A percentile compares a stretch with the other conserved stretches of the same genome.
Conservation (phyloP, 192 early-diverging fungal genomes). For the Phlyctochytrium arcticum region DNA sequence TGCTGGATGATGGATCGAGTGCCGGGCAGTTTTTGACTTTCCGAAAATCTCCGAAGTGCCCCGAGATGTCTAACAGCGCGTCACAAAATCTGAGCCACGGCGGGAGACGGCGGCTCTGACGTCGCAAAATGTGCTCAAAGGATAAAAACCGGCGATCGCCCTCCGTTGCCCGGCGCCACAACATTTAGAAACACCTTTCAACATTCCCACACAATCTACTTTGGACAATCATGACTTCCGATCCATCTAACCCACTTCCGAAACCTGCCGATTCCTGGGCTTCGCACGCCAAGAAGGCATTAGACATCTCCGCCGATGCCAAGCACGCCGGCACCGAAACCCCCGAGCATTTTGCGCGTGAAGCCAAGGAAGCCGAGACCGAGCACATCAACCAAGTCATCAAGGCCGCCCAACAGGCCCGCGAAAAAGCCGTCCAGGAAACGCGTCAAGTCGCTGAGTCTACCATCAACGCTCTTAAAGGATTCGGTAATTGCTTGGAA, state of each 20-base stretch:
- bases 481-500: background rate
- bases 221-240: background rate
- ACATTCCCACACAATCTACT: too few species aligned
- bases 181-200: too few species aligned
- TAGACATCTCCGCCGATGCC: background rate
- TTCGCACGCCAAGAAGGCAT: slow-evolving; percentile 2
- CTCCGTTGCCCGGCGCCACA: too few species aligned
- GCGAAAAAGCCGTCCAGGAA: background rate
- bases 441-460: background rate
- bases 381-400: too few species aligned
- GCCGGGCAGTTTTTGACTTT: too few species aligned
- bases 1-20: too few species aligned
- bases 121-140: too few species aligned
- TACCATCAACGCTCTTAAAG: background rate
- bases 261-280: slow-evolving; percentile 1
- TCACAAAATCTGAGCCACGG: too few species aligned
- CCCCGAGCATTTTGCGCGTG: background rate
- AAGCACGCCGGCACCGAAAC: background rate
- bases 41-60: too few species aligned
- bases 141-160: too few species aligned
- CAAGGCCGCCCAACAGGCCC: background rate
- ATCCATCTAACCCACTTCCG: slow-evolving; percentile 2
- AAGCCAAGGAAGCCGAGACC: background rate
- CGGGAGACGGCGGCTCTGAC: too few species aligned
- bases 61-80: too few species aligned